Percentiles rank a stretch among this genome's conserved stretches.
These are phyloP conservation scores for Mycena amicta DNA, from an alignment of 768 basidiomycete genomes.

Conservation along the genomic window DNA sequence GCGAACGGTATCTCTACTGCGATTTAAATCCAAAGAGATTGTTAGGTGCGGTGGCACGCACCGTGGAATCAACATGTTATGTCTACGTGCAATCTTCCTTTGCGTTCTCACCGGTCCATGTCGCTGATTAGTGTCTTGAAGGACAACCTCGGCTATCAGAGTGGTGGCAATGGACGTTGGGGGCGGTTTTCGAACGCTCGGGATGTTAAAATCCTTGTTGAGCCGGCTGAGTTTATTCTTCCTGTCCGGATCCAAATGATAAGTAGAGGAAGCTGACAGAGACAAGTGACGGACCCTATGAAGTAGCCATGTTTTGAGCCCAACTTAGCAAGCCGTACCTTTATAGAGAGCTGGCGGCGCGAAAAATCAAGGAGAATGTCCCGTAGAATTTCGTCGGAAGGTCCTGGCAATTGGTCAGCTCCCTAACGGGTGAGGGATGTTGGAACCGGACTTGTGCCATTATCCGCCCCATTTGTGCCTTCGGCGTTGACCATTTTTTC, in stretches of 20 bases:
- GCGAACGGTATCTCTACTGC: constrained; percentile 2
- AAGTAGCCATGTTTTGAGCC: neutral
- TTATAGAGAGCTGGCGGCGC: neutral
- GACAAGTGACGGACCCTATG: neutral
- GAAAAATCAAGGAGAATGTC: neutral
- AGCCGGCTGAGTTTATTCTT: neutral
- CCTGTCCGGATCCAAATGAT: neutral
- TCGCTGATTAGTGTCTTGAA: neutral
- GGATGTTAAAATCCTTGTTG: neutral
- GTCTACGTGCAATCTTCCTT: neutral
- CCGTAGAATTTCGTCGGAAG: neutral
- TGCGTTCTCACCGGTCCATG: neutral
- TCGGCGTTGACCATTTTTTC: neutral
- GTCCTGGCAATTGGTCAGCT: neutral
- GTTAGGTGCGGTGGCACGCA: neutral
- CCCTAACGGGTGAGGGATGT: neutral
- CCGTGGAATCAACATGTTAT: neutral
- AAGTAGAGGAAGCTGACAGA: neutral
- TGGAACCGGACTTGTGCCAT: neutral
- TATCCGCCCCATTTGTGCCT: neutral
- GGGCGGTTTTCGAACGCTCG: neutral
- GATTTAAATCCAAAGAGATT: neutral
- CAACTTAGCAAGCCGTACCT: neutral
- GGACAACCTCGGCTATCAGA: neutral
- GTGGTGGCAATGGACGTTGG: neutral